Conservation (phyloP, 371 early-diverging fungal species). For the Lichtheimia ornata region DNA sequence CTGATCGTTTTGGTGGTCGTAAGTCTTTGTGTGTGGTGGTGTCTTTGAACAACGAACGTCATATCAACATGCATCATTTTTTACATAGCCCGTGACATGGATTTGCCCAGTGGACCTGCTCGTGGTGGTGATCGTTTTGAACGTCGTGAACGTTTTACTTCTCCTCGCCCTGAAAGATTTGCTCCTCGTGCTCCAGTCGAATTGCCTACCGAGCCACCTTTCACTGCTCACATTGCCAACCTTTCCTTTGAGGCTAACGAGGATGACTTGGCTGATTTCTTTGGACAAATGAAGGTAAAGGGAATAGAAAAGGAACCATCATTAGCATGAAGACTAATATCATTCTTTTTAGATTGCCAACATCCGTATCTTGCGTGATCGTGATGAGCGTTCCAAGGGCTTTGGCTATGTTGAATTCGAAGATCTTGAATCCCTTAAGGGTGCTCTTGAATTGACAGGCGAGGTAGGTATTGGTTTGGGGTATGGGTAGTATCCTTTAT, state of each 20-base stretch:
- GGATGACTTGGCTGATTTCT: conserved; percentile 71
- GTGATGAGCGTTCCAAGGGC: conserved; percentile 82
- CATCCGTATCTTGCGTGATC: conserved; percentile 75
- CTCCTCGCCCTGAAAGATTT: conserved; percentile 38
- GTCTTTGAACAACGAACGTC: not conserved
- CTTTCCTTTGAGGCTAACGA: conserved; percentile 83
- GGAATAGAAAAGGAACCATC: conserved; percentile 3
- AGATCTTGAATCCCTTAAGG: conserved; percentile 77
- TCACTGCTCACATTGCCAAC: conserved; percentile 88
- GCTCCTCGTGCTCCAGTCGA: conserved; percentile 60
- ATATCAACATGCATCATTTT: not conserved
- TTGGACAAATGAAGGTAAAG: conserved; percentile 63
- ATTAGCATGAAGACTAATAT: not conserved
- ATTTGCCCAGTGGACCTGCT: conserved; percentile 25
- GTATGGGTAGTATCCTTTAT: not conserved
- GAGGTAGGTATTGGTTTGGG: conserved; percentile 22
- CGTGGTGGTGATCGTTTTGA: conserved; percentile 25
- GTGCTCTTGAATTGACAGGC: conserved; percentile 74
- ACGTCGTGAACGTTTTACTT: conserved; percentile 38
- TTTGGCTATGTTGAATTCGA: conserved; percentile 95
- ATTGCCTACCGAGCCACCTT: conserved; percentile 86
- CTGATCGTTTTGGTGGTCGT: conserved; percentile 17
- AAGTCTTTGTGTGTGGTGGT: not conserved
- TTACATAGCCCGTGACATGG: conserved; percentile 14
- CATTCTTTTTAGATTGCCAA: conserved; percentile 48